Evolutionary conservation across 2,329 filamentous ascomycete genomes (phyloP).

Genomic region (Onygenales sp.): DNA sequence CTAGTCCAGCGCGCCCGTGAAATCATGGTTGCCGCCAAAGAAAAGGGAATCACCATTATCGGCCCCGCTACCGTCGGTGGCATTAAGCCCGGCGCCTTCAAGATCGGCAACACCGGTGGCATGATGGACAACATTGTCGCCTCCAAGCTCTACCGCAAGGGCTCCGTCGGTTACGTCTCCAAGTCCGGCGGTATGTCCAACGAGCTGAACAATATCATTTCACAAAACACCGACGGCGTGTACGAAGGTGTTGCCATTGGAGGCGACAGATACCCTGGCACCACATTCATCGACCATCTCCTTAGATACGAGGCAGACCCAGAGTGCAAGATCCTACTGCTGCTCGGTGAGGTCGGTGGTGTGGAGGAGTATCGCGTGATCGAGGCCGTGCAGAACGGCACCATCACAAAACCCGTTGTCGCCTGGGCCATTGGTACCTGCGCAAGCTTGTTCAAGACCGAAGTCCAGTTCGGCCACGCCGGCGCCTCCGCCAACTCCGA

Average conservation of each 20-base stretch:
- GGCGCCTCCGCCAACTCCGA: slow-evolving; percentile 98
- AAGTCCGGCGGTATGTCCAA: slow-evolving; percentile 99
- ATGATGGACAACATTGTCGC: slow-evolving; percentile 99
- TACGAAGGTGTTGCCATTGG: slow-evolving; percentile 99
- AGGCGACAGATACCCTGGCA: slow-evolving; percentile 97
- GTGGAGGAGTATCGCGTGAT: slow-evolving; percentile 99
- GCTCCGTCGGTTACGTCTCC: slow-evolving; percentile 97
- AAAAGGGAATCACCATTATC: slow-evolving; percentile 99
- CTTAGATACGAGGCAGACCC: slow-evolving; percentile 94
- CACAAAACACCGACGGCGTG: slow-evolving; percentile 92
- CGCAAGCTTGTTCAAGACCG: slow-evolving; percentile 99
- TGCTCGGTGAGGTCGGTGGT: slow-evolving; percentile 97
- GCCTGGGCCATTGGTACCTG: slow-evolving; percentile 99
- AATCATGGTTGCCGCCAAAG: slow-evolving; percentile 90
- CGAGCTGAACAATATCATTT: slow-evolving; percentile 99
- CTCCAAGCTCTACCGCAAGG: slow-evolving; percentile 99
- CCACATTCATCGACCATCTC: slow-evolving; percentile 98
- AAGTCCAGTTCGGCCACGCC: slow-evolving; percentile 98
- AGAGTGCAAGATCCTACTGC: slow-evolving; percentile 91
- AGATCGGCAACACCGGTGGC: slow-evolving; percentile 99
- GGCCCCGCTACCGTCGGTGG: slow-evolving; percentile 96
- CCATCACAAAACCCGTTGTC: slow-evolving; percentile 96
- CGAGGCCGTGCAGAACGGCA: slow-evolving; percentile 87
- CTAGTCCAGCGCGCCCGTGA: slow-evolving; percentile 74
- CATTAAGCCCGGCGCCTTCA: slow-evolving; percentile 98